phyloP scores from a whole-genome alignment of 257 asterid species.

The Salvia splendens region DNA sequence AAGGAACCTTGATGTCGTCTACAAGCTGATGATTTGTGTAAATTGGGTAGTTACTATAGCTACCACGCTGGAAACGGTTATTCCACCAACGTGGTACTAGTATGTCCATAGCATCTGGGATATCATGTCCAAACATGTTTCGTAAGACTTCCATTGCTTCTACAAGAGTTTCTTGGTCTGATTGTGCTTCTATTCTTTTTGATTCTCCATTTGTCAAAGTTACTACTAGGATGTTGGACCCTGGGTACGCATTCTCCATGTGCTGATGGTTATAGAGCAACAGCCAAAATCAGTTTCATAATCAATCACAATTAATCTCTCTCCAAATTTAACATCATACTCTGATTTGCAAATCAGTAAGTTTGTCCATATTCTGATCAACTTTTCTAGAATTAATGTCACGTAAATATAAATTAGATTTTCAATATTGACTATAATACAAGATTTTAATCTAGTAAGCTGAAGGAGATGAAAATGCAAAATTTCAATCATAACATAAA shows the following conservation, averaged over 20 bases:
- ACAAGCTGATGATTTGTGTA: slow-evolving; percentile 59
- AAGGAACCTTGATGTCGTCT: slow-evolving; percentile 65
- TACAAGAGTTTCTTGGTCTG: slow-evolving; percentile 66
- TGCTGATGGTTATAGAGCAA: slow-evolving; percentile 52
- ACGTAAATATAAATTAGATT: too few species aligned
- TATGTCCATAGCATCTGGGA: slow-evolving; percentile 72
- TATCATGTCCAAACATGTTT: slow-evolving; percentile 79
- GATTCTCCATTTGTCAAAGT: slow-evolving; percentile 92
- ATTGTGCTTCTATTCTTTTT: slow-evolving; percentile 78
- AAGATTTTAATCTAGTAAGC: not conserved
- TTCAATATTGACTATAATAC: not conserved
- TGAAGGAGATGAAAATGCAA: slow-evolving; percentile 19
- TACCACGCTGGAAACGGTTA: slow-evolving; percentile 85
- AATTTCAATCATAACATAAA: not conserved
- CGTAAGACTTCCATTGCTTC: slow-evolving; percentile 93
- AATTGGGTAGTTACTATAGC: slow-evolving; percentile 88
- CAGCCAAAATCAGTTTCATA: slow-evolving; percentile 28
- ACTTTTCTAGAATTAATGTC: not conserved
- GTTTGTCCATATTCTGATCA: slow-evolving; percentile 8
- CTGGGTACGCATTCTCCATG: slow-evolving; percentile 96
- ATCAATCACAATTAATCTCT: slow-evolving; percentile 7
- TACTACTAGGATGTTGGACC: slow-evolving; percentile 83
- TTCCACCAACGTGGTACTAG: slow-evolving; percentile 98
- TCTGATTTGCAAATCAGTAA: slow-evolving; percentile 9
- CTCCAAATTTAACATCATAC: not conserved